Conservation (phyloP, 768 basidiomycete species). For the Tephrocybe sp. region DNA sequence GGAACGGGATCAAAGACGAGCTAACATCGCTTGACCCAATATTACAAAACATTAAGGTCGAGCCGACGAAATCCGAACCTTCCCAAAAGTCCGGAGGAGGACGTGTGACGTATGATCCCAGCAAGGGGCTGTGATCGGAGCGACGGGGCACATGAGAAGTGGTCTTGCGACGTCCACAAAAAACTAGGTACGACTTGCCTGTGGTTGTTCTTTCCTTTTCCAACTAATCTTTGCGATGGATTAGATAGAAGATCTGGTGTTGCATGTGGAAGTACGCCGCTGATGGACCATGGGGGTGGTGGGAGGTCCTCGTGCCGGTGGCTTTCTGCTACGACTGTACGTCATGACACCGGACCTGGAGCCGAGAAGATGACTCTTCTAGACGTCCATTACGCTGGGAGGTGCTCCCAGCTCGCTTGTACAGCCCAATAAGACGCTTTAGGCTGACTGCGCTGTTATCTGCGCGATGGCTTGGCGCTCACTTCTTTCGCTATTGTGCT, state of each 20-base stretch:
- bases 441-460: not conserved
- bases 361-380: not conserved
- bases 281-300: not conserved
- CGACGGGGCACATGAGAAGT: not conserved
- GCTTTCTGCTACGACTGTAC: not conserved
- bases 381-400: not conserved
- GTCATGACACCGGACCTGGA: not conserved
- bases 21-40: constrained; percentile 80
- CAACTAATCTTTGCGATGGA: not conserved
- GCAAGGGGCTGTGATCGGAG: constrained; percentile 11
- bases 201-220: not conserved
- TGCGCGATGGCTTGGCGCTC: not conserved
- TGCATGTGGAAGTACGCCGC: not conserved
- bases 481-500: not conserved
- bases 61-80: constrained; percentile 1
- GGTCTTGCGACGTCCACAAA: not conserved
- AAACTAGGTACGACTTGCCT: not conserved
- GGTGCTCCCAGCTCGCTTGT: not conserved
- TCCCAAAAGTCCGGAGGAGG: constrained; percentile 3
- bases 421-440: not conserved
- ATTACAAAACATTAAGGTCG: constrained; percentile 52
- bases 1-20: constrained; percentile 81
- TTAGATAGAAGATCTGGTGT: not conserved
- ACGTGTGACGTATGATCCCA: constrained; percentile 11
- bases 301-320: not conserved